Evolutionary conservation across 345 rosid genomes (phyloP), one percentile per base, ranked within the genome.

Genomic region (Citrus unshiu): DNA sequence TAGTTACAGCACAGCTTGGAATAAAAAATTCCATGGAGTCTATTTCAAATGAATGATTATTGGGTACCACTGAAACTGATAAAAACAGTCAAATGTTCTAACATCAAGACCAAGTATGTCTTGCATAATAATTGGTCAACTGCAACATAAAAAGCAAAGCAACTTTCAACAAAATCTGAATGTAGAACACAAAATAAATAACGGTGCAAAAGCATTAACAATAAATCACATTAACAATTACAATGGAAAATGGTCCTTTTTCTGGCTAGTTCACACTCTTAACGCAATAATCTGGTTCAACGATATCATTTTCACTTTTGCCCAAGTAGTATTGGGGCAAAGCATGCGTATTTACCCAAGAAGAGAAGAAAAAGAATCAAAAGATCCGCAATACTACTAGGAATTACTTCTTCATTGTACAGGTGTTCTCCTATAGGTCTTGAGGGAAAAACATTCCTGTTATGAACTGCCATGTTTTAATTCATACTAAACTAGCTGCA

Each of bases 1-100:
- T 84, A 43, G 69, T 73, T 24, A 85, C 43, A 59, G 60, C 68
- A 46, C 32, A 67, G 34, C 59, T 67, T 65, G 37, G 35, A 51
- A 39, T 34, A 62, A 35, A 72, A 68, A 72, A 68, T 19, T 74
- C 57, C 57, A 18, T 4, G 1, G 4, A 64, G 6, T 57, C 39
- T 4, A 30, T 19, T 18, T 68, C 24, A 30, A 22, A 34, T n/a
- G 9, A n/a, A 77, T 39, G 27, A 25, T 25, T 39, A 40, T 68
- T 34, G 43, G 5, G 12, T 18, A 21, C 62, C 58, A 70, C 22
- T 9, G 24, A 54, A 21, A 43, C 22, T 24, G 13, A 40, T 24
- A 60, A 60, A 32, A 65, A 68, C 14, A 40, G 27, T 8, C 77
- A 73, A 37, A 19, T 21, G 43, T 32, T 14, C 14, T 70, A 68